Evolutionary conservation across 352 stramenopile species (phyloP), one percentile per base, ranked within the genome.

Genomic region (Globisporangium echinulatum): DNA sequence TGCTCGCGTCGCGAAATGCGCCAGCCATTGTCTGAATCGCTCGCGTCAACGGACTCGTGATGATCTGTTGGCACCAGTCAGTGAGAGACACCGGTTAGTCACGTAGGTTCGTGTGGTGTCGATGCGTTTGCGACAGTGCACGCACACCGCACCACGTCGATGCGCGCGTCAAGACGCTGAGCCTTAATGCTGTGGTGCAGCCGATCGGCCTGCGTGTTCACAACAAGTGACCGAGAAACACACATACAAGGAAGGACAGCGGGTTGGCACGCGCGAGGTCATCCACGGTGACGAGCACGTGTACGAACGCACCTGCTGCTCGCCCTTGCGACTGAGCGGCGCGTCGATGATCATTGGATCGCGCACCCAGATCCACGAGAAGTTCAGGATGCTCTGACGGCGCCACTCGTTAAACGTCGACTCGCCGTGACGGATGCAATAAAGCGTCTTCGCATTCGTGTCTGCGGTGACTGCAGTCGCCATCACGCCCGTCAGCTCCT

Each of bases 401-500:
- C 84, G 82, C 86, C 86, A 95, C 67, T 92, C 84, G 58, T 95
- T 95, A 69, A 84, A 95, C 52, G 85, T 90, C 6, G 86, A 95
- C 71, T 94, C 84, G 58, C 86, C 86, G 54, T 95, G 86, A 62
- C 86, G 84, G 64, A 95, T 90, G 69, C 80, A 92, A 60, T 95
- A 93, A 38, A 95, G 67, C 52, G 73, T 88, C 77, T 93, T 93
- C 47, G 15, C 25, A 15, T 47, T 38, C 40, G 51, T 7, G 7
- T 33, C 13, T 3, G 47, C 3, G 9, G 17, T 25, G 13, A 17
- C 49, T 53, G 49, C 10, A 48, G 43, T 17, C 43, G 43, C 13
- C 43, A 48, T 48, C 11, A 48, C 43, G 43, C 14, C 5, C 43
- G 43, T 48, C 43, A 33, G 25, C 25, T 33, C 25, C 25, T 33